phyloP scores from a whole-genome alignment of 1,284 basidiomycete genomes.

The Cryptococcus sp. region DNA sequence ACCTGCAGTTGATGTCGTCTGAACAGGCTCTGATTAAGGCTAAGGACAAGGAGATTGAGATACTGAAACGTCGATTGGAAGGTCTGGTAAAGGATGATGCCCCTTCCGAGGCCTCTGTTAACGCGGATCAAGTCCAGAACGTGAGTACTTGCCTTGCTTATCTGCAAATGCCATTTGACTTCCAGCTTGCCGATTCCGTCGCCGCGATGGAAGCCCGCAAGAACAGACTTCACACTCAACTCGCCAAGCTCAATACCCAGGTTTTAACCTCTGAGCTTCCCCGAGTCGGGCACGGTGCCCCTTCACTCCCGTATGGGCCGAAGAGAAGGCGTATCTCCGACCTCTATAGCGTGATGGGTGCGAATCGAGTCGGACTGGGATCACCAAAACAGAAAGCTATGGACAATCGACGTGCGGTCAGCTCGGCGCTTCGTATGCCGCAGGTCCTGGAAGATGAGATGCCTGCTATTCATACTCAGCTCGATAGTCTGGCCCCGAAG shows the following conservation, averaged over 20 bases:
- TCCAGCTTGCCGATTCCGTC: constrained; percentile 38
- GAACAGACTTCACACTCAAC: constrained; percentile 31
- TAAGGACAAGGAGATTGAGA: constrained; percentile 50
- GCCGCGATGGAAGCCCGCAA: constrained; percentile 43
- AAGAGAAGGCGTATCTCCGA: constrained; percentile 47
- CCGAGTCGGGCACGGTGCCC: constrained; percentile 14
- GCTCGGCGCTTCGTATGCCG: constrained; percentile 22
- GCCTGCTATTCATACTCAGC: constrained; percentile 11
- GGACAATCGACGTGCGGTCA: constrained; percentile 40
- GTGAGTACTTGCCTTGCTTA: constrained; percentile 11
- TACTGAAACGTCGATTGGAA: constrained; percentile 42
- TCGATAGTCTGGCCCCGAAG: constrained; percentile 14
- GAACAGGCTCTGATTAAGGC: constrained; percentile 48
- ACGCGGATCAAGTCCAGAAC: constrained; percentile 2
- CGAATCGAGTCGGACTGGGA: constrained; percentile 27
- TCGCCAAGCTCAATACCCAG: constrained; percentile 44
- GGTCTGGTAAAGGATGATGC: constrained; percentile 10
- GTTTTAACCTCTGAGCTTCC: constrained; percentile 43
- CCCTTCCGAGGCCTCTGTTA: constrained; percentile 6
- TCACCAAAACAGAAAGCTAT: constrained; percentile 21
- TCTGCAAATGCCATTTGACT: neutral
- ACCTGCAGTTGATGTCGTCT: constrained; percentile 34
- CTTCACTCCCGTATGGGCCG: constrained; percentile 24
- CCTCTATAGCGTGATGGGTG: constrained; percentile 22
- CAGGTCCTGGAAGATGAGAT: constrained; percentile 29